Conservation (phyloP, 768 basidiomycete species). For the Pisolithus orientalis region DNA sequence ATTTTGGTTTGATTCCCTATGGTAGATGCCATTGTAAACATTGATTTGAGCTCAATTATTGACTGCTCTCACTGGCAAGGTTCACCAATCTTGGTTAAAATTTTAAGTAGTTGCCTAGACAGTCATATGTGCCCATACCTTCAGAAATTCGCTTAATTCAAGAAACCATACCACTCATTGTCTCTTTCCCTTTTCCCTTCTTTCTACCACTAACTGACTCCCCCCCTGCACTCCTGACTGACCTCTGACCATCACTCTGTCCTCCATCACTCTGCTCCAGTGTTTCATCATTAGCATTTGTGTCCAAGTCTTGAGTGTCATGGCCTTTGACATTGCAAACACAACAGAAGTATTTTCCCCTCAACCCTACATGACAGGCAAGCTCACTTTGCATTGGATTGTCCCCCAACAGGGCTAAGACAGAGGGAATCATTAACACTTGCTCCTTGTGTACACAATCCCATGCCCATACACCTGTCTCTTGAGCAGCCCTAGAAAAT, state of each 20-base stretch:
- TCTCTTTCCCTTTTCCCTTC: background rate
- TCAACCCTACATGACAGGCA: conserved; percentile 19
- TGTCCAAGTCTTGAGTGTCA: background rate
- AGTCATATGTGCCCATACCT: background rate
- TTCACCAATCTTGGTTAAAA: background rate
- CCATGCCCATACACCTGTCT: conserved; percentile 13
- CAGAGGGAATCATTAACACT: conserved; percentile 10
- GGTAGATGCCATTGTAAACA: background rate
- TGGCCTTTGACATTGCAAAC: conserved; percentile 8
- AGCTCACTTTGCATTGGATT: conserved; percentile 12
- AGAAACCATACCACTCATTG: background rate
- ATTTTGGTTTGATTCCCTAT: background rate
- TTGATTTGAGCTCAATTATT: background rate
- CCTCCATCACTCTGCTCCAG: background rate
- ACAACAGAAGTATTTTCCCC: conserved; percentile 19
- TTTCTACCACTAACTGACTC: background rate
- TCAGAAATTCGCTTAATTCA: background rate
- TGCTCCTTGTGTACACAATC: conserved; percentile 10
- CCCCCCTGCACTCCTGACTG: background rate
- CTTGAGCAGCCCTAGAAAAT: conserved; percentile 4
- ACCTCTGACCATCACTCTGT: background rate
- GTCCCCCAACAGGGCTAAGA: conserved; percentile 18
- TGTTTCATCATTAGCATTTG: background rate
- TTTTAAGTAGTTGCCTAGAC: background rate
- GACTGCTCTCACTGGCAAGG: background rate